Conservation (phyloP, 2,329 filamentous ascomycete genomes). For the Venturiaceae sp. region DNA sequence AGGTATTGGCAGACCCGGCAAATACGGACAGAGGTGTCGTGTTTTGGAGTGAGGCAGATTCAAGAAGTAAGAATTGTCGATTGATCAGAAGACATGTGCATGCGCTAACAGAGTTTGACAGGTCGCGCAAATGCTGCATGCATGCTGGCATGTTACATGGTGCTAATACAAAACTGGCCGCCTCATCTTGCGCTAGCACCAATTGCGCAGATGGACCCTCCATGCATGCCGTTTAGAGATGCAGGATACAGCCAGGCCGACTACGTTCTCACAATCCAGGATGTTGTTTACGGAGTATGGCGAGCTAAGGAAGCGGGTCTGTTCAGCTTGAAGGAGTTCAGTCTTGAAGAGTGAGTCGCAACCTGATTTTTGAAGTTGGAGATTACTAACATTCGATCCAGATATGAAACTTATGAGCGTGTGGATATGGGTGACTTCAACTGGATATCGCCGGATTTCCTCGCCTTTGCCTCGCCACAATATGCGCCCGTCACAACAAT, state of each 20-base stretch:
- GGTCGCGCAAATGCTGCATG: slow-evolving; percentile 90
- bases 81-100: background rate
- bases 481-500: slow-evolving; percentile 67
- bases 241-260: slow-evolving; percentile 98
- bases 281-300: slow-evolving; percentile 97
- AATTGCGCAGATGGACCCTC: slow-evolving; percentile 92
- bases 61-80: slow-evolving; percentile 59
- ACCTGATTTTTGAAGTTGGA: slow-evolving; percentile 7
- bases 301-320: slow-evolving; percentile 94
- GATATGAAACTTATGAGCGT: slow-evolving; percentile 86
- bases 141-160: slow-evolving; percentile 96
- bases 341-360: slow-evolving; percentile 65
- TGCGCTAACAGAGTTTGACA: slow-evolving; percentile 24
- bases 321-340: slow-evolving; percentile 86
- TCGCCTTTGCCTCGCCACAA: slow-evolving; percentile 94
- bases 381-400: slow-evolving; percentile 18
- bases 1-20: slow-evolving; percentile 82
- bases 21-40: slow-evolving; percentile 87
- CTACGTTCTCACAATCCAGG: slow-evolving; percentile 90
- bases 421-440: slow-evolving; percentile 99
- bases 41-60: slow-evolving; percentile 90
- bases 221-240: slow-evolving; percentile 97
- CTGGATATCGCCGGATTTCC: slow-evolving; percentile 92
- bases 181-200: slow-evolving; percentile 91
- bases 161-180: slow-evolving; percentile 94